Conservation (phyloP, 179 eudicot species). For the Beta macrorhiza region DNA sequence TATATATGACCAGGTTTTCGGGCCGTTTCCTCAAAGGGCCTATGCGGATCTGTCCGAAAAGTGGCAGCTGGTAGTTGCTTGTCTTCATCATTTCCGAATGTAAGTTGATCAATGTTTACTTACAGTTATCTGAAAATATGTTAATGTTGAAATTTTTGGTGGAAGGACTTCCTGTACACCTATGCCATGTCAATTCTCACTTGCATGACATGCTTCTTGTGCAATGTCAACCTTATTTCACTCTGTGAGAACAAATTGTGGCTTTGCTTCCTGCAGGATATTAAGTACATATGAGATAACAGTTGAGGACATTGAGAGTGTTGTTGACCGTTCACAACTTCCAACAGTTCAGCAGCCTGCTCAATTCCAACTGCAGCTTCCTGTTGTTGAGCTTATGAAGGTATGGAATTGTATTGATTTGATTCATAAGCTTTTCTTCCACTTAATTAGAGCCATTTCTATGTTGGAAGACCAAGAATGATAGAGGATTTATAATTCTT, state of each 20-base stretch:
- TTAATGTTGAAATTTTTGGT: neutral
- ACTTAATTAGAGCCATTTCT: slow-evolving; percentile 1
- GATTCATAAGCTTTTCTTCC: neutral
- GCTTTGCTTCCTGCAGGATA: slow-evolving; percentile 55
- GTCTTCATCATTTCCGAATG: slow-evolving; percentile 92
- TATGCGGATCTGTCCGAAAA: slow-evolving; percentile 89
- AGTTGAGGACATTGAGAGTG: slow-evolving; percentile 75
- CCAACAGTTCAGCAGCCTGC: slow-evolving; percentile 59
- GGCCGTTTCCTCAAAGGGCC: slow-evolving; percentile 96
- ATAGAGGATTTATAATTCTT: neutral
- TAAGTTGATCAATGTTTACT: slow-evolving; percentile 37
- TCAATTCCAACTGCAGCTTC: slow-evolving; percentile 79
- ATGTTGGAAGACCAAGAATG: neutral
- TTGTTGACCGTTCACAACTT: slow-evolving; percentile 54
- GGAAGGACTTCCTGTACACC: neutral
- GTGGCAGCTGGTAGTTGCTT: slow-evolving; percentile 92
- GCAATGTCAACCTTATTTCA: neutral
- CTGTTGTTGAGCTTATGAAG: slow-evolving; percentile 81
- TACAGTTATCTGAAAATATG: neutral
- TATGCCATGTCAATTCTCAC: neutral
- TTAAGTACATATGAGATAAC: slow-evolving; percentile 70
- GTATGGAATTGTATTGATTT: slow-evolving; percentile 36
- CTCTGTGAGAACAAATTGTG: neutral
- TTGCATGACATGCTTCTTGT: slow-evolving; percentile 4
- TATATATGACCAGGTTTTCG: slow-evolving; percentile 90